phyloP scores from a whole-genome alignment of 2,329 filamentous ascomycete genomes.

The Microdochium bolleyi region DNA sequence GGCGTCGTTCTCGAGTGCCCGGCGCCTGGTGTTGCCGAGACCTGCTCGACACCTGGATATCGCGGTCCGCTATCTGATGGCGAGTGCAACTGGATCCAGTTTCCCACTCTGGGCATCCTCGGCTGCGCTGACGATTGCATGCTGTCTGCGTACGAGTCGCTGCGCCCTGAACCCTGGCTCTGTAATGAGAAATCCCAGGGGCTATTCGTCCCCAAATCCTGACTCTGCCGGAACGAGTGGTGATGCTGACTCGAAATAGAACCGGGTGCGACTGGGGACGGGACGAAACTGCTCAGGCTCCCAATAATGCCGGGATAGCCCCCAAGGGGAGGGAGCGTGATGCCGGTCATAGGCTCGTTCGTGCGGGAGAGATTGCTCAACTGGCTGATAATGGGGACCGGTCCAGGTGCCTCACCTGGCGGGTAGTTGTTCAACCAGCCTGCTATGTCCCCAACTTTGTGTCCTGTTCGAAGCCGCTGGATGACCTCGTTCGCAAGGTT shows the following conservation, averaged over 20 bases:
- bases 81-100: conserved; percentile 38
- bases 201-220: conserved; percentile 34
- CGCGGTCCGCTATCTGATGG: conserved; percentile 16
- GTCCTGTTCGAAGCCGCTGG: conserved; percentile 41
- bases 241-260: conserved; percentile 21
- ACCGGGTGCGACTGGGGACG: conserved; percentile 21
- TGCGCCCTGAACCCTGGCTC: conserved; percentile 38
- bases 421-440: conserved; percentile 34
- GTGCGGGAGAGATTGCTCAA: background rate
- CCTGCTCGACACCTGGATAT: conserved; percentile 35
- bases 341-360: background rate
- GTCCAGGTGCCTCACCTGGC: background rate
- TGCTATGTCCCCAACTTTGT: conserved; percentile 46
- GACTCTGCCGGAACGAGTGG: conserved; percentile 15
- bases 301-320: conserved; percentile 15
- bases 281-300: conserved; percentile 11
- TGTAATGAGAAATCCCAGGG: conserved; percentile 40
- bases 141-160: conserved; percentile 36
- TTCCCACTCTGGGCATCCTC: conserved; percentile 36
- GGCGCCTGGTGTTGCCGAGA: conserved; percentile 36
- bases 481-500: conserved; percentile 48
- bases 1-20: conserved; percentile 23
- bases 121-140: conserved; percentile 38
- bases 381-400: background rate
- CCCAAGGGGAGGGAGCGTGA: conserved; percentile 11